Percentiles rank a stretch among this genome's conserved stretches.
These are phyloP conservation scores for Aegilops umbellulata DNA, from an alignment of 176 grass and related monocot species.

Conservation along the genomic window DNA sequence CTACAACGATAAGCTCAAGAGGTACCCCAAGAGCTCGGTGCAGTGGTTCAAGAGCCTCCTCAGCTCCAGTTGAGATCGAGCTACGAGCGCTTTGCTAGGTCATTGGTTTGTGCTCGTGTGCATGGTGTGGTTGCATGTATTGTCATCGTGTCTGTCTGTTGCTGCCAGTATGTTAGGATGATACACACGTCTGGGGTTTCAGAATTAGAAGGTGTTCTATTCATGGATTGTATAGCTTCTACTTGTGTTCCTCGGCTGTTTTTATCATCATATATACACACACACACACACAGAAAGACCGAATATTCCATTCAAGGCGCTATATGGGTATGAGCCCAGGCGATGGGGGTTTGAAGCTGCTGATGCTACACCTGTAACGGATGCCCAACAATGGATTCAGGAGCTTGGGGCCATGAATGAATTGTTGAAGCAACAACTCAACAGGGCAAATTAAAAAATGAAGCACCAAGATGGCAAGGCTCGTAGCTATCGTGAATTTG, in stretches of 20 bases:
- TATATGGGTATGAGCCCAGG: no score
- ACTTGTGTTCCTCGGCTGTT: background rate
- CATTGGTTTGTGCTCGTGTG: background rate
- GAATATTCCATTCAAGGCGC: no score
- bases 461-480: no score
- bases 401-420: no score
- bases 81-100: background rate
- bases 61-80: constrained; percentile 16
- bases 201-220: background rate
- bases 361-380: no score
- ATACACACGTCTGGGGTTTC: background rate
- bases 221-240: background rate
- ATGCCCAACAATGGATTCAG: no score
- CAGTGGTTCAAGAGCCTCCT: constrained; percentile 89
- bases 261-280: background rate
- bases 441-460: no score
- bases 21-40: constrained; percentile 95
- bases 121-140: background rate
- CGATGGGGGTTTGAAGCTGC: no score
- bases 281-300: no score
- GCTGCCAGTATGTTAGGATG: background rate
- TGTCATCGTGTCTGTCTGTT: background rate
- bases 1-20: constrained; percentile 81
- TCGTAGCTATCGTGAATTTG: no score
- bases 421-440: no score